These are phyloP conservation scores for Pyricularia sp. DNA, from an alignment of 2,329 filamentous ascomycete genomes.

Conservation along the genomic window DNA sequence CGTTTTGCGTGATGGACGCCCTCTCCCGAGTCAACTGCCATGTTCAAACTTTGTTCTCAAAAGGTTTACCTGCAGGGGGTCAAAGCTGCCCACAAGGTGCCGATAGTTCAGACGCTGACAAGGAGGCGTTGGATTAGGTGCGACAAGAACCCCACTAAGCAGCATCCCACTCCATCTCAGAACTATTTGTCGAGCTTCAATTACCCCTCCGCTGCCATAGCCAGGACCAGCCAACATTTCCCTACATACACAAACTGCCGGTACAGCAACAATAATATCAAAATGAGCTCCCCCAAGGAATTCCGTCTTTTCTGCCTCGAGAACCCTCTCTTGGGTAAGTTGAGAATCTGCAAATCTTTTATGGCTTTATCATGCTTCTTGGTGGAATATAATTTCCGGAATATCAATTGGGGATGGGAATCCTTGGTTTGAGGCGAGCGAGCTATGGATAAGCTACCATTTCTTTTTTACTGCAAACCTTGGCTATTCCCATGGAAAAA, in stretches of 20 bases:
- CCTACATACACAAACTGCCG: not conserved
- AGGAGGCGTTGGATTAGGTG: not conserved
- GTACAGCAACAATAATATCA: not conserved
- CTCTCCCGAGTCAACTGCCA: not conserved
- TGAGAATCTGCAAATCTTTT: not conserved
- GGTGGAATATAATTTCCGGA: not conserved
- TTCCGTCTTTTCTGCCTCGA: slow-evolving; percentile 88
- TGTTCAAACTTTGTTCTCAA: not conserved
- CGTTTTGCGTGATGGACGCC: not conserved
- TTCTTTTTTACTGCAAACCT: too few species aligned
- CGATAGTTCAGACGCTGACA: not conserved
- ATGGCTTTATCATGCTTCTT: not conserved
- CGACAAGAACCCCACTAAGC: not conserved
- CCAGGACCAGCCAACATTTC: not conserved
- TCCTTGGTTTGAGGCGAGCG: not conserved
- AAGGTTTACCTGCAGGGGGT: not conserved
- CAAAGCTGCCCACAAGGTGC: not conserved
- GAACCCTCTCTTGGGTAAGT: slow-evolving; percentile 89
- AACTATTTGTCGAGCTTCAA: not conserved
- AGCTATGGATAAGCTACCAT: not conserved
- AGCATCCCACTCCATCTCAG: not conserved
- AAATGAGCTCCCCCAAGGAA: slow-evolving; percentile 68
- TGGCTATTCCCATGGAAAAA: not conserved
- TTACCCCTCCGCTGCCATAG: slow-evolving; percentile 1
- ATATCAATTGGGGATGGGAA: not conserved